Conservation (phyloP, 495 filamentous ascomycete genomes). For the Hypoxylon subgilvum region DNA sequence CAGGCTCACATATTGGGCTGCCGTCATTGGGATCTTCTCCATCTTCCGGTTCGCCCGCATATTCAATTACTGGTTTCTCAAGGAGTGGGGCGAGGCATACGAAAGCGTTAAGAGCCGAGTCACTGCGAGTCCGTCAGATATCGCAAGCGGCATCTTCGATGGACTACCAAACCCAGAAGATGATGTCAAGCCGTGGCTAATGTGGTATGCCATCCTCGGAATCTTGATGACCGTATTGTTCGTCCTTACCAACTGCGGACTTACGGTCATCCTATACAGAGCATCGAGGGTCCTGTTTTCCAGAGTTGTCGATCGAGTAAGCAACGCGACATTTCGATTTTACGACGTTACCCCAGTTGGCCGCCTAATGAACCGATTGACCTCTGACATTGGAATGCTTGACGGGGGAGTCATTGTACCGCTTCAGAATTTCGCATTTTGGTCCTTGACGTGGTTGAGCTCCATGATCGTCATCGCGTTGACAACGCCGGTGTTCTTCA, state of each 20-base stretch:
- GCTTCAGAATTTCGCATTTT: constrained; percentile 69
- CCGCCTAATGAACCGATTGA: constrained; percentile 84
- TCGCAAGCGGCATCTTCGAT: constrained; percentile 50
- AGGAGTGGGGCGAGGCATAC: constrained; percentile 83
- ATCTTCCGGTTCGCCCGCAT: constrained; percentile 66
- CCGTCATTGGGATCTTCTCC: constrained; percentile 62
- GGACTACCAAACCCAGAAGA: constrained; percentile 67
- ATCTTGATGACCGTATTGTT: constrained; percentile 61
- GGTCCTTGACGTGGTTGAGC: constrained; percentile 70
- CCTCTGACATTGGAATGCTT: constrained; percentile 80
- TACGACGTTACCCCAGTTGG: constrained; percentile 86
- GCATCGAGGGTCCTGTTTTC: constrained; percentile 75
- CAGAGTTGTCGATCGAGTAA: constrained; percentile 70
- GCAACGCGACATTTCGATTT: constrained; percentile 81
- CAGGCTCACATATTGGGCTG: constrained; percentile 71
- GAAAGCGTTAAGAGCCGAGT: constrained; percentile 8
- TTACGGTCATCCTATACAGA: constrained; percentile 73
- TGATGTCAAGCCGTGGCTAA: constrained; percentile 75
- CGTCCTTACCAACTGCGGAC: constrained; percentile 61
- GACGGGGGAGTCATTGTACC: constrained; percentile 78
- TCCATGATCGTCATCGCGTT: constrained; percentile 76
- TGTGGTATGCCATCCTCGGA: constrained; percentile 67
- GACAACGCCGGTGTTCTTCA: constrained; percentile 74
- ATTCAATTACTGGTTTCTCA: constrained; percentile 78
- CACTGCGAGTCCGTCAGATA: constrained; percentile 1